Evolutionary conservation across 345 rosid species (phyloP).

Genomic region (Salix caprea): DNA sequence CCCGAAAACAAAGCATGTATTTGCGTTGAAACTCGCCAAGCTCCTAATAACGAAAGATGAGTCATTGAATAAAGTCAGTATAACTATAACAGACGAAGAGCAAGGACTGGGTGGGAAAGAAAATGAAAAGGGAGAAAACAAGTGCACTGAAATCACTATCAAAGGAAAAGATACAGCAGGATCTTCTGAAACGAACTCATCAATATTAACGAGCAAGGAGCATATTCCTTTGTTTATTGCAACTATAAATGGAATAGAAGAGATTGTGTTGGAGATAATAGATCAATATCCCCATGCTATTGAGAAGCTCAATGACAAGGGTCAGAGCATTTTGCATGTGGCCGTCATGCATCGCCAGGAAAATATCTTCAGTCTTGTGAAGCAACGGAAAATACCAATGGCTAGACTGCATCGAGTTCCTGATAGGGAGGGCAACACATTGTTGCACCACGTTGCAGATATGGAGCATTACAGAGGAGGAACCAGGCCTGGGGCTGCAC

Average conservation of each 20-base stretch:
- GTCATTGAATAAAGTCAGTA: too few species aligned
- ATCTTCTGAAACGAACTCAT: too few species aligned
- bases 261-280: slow-evolving; percentile 11
- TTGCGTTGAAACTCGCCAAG: too few species aligned
- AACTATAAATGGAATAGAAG: slow-evolving; percentile 4
- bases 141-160: too few species aligned
- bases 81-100: too few species aligned
- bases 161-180: too few species aligned
- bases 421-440: slow-evolving; percentile 17
- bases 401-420: slow-evolving; percentile 5
- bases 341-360: slow-evolving; percentile 13
- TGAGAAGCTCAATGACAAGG: slow-evolving; percentile 7
- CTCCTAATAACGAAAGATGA: too few species aligned
- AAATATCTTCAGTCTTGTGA: slow-evolving; percentile 7
- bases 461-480: slow-evolving; percentile 8
- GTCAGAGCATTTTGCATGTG: slow-evolving; percentile 22
- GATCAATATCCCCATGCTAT: slow-evolving; percentile 12
- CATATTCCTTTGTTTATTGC: slow-evolving; percentile 14
- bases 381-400: not conserved
- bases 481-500: slow-evolving; percentile 12
- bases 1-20: too few species aligned
- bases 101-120: too few species aligned
- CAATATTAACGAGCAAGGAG: not conserved
- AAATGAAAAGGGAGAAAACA: too few species aligned
- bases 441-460: slow-evolving; percentile 21